phyloP scores from a whole-genome alignment of 352 stramenopile genomes.

The Pelagophyceae sp. region DNA sequence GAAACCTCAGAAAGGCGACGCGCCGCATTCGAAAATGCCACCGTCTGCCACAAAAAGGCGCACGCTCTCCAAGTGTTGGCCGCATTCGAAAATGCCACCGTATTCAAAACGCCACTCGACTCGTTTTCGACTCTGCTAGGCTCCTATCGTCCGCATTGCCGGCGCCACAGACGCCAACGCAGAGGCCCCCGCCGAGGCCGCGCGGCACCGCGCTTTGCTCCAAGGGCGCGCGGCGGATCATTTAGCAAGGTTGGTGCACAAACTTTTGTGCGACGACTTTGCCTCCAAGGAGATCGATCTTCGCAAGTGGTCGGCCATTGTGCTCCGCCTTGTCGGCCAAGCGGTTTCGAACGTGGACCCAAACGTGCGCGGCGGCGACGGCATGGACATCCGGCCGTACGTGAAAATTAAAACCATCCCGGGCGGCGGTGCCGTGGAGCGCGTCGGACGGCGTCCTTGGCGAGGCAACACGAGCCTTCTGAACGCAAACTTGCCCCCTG shows the following conservation, averaged over 20 bases:
- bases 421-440: too few relatives aligned
- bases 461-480: too few relatives aligned
- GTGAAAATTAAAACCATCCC: conserved; percentile 40
- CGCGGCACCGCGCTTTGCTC: neutral
- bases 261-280: conserved; percentile 18
- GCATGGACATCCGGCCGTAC: conserved; percentile 31
- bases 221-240: neutral
- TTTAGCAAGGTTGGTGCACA: neutral
- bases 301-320: neutral
- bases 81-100: too few relatives aligned
- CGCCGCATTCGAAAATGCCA: neutral
- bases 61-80: too few relatives aligned
- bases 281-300: neutral
- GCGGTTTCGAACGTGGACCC: neutral
- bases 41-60: too few relatives aligned
- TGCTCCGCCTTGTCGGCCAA: neutral
- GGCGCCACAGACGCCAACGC: neutral
- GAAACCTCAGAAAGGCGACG: neutral
- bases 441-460: too few relatives aligned
- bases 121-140: too few relatives aligned
- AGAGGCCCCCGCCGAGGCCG: neutral
- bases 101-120: too few relatives aligned
- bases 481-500: too few relatives aligned
- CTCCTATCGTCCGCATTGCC: neutral
- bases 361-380: neutral